Percentiles rank a stretch among this genome's conserved stretches.
Evolutionary conservation across 805 yeast genomes (phyloP).

Genomic region (Saccharomycopsis babjevae): DNA sequence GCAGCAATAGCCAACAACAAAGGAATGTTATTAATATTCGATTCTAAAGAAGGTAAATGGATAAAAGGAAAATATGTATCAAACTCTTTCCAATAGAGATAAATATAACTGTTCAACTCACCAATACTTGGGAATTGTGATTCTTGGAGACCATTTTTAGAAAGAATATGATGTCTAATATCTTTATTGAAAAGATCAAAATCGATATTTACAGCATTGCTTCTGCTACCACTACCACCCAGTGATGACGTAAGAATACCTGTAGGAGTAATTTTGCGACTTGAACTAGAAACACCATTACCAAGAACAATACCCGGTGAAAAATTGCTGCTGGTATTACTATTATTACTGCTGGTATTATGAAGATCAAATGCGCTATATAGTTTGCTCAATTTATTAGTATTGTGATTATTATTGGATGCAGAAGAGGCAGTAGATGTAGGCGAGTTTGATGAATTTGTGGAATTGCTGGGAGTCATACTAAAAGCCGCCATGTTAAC

Average conservation of each 20-base stretch:
- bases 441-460: not conserved
- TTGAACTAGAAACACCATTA: not conserved
- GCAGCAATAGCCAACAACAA: constrained; percentile 73
- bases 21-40: constrained; percentile 46
- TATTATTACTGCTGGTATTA: not conserved
- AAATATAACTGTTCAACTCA: constrained; percentile 67
- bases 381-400: not conserved
- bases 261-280: not conserved
- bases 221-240: constrained; percentile 1
- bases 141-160: constrained; percentile 40
- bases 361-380: not conserved
- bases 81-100: constrained; percentile 68
- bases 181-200: constrained; percentile 15
- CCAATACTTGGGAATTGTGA: constrained; percentile 63
- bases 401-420: not conserved
- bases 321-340: constrained; percentile 19
- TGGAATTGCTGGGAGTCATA: not conserved
- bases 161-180: constrained; percentile 34
- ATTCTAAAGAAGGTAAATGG: constrained; percentile 54
- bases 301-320: constrained; percentile 5
- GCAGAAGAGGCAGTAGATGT: not conserved
- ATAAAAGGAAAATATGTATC: constrained; percentile 77
- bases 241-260: not conserved
- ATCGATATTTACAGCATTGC: constrained; percentile 6
- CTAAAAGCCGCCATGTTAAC: not conserved